Evolutionary conservation across 768 basidiomycete species (phyloP), one percentile per base, ranked within the genome.

Genomic region (Russula dissimulans): DNA sequence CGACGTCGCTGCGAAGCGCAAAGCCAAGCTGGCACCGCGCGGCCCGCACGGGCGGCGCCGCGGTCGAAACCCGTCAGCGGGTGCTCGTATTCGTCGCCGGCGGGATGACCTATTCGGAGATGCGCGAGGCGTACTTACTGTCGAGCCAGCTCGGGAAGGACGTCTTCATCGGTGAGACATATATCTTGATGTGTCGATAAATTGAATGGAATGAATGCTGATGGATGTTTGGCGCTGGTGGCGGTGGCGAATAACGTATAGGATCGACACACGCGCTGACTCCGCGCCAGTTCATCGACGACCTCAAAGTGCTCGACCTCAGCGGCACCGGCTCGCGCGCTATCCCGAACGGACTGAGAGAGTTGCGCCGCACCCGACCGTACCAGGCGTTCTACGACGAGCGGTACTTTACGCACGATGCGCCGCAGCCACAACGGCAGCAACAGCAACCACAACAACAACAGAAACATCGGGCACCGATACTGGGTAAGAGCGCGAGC

Each of bases 51-150:
- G 79, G 76, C 29, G 34, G 49, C 1, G 70, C 75, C 3, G 69
- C 75, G 22, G 67, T 74, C 36, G 80, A 71, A 74, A 78, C 80
- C 53, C 80, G 83, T 60, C 87, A 91, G 71, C 81, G 95, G 32
- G 68, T 97, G 14, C 78, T 99, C 39, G 81, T 97, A 17, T 98
- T 98, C 72, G 78, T 97, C 26, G 89, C 91, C 14, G 97, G 97
- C 39, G 97, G 97, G 2, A 86, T 95, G 81, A 95, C 97, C 2
- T 94, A 93, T 70, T 95, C 94, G 0, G 97, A 99, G 73, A 87
- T 95, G 72, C 80, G 95, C 61, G 84, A 93, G 67, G 86, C 83
- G 48, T 98, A 97, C 69, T 78, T 85, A 52, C 77, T 95, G 15
- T 88, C 91, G 3, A 78, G 76, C 49, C 70, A 82, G 2, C 70